These are phyloP conservation scores for Oryza nivara DNA, from an alignment of 176 grass and related monocot genomes.

Conservation along the genomic window DNA sequence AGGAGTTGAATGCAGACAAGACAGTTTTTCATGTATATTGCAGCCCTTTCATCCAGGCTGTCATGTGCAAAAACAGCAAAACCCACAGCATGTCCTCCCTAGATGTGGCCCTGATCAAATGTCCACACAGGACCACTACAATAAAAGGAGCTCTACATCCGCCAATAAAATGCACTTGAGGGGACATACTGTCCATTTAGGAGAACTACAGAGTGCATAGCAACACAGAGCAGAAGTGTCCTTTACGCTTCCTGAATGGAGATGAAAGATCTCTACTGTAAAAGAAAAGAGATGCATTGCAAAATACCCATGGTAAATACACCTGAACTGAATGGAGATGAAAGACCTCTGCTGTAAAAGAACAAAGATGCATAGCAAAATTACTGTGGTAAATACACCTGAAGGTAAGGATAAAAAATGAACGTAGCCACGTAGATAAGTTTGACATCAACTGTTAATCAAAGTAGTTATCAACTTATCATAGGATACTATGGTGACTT, in stretches of 20 bases:
- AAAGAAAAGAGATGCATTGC: conserved; percentile 14
- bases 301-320: background rate
- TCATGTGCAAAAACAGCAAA: conserved; percentile 35
- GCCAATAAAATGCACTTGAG: conserved; percentile 4
- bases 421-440: background rate
- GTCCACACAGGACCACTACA: conserved; percentile 24
- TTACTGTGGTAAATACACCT: background rate
- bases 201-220: background rate
- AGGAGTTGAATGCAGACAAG: background rate
- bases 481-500: conserved; percentile 13
- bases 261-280: background rate
- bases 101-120: conserved; percentile 18
- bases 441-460: background rate
- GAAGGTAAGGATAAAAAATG: background rate
- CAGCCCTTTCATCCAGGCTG: conserved; percentile 34
- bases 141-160: background rate
- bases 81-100: conserved; percentile 18
- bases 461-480: background rate
- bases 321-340: background rate
- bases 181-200: background rate
- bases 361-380: background rate
- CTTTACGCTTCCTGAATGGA: background rate
- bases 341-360: conserved; percentile 1
- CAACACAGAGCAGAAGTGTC: conserved; percentile 2
- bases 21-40: conserved; percentile 4